Evolutionary conservation across 768 basidiomycete genomes (phyloP), one percentile per base, ranked within the genome.

Genomic region (Leccinum disarticulatum): DNA sequence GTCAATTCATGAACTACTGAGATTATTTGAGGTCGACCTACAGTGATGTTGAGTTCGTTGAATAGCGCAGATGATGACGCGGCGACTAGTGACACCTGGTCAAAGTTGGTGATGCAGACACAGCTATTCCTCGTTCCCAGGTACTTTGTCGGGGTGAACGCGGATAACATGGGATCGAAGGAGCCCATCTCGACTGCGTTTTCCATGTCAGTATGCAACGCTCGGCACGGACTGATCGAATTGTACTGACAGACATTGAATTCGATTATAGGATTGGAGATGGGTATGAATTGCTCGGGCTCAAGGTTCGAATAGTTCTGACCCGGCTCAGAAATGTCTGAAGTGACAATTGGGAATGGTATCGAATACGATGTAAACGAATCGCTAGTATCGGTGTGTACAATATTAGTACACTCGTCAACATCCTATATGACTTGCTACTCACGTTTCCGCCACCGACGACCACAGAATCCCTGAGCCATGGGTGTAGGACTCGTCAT

Each of bases 111-210:
- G 5, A 76, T 52, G 27, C 76, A 78, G 28, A 70, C 41, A 25
- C 59, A 71, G 13, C 58, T 61, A 36, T 75, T 77, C 15, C 58
- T 68, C 19, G 74, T 74, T 1, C 84, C 84, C 27, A 82, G 64
- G 64, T 80, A 78, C 60, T 80, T 74, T 43, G 78, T 70, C 0
- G 77, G 74, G 5, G 77, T 76, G 57, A 82, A 83, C 3, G 82
- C 81, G 1, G 80, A 77, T 6, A 79, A 67, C 46, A 73, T 74
- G 54, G 77, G 70, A 55, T 81, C 80, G 60, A 70, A 81, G 1
- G 76, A 77, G 1, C 80, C 78, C 64, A 74, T 74, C 59, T 78
- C 77, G 52, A 67, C 77, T 79, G 33, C 17, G 17, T 31, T 13
- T n/a, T n/a, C 6, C 9, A 13, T 3, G 55, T 69, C 1, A 68